Conservation (phyloP, 2,329 filamentous ascomycete genomes). For the Pseudopithomyces chartarum region DNA sequence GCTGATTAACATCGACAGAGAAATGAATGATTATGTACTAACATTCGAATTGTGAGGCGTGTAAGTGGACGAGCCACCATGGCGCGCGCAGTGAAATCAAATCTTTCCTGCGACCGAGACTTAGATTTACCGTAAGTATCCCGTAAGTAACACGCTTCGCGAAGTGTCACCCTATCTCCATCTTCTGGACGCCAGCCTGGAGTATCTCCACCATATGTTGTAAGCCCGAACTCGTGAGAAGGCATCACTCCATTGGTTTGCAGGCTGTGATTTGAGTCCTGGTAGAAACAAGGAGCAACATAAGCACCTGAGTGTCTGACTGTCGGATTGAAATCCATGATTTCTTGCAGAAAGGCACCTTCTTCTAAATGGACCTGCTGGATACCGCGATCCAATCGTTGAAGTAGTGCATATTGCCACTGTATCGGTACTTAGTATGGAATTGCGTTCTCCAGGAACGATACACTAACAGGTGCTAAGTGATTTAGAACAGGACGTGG, state of each 20-base stretch:
- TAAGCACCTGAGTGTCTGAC: constrained; percentile 1
- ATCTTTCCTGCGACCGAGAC: background rate
- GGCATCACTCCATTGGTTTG: background rate
- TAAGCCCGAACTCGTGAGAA: background rate
- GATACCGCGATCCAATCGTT: background rate
- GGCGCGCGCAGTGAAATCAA: constrained; percentile 1
- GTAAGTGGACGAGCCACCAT: constrained; percentile 6
- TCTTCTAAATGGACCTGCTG: background rate
- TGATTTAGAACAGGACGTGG: background rate
- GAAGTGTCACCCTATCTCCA: constrained; percentile 3
- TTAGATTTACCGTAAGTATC: background rate
- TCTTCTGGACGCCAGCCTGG: background rate
- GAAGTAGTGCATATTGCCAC: constrained; percentile 6
- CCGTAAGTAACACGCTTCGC: background rate
- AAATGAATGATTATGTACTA: background rate
- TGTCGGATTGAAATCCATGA: background rate
- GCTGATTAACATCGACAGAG: background rate
- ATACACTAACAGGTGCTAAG: background rate
- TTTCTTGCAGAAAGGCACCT: background rate
- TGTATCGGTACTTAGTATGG: background rate
- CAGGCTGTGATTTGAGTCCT: background rate
- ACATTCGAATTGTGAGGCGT: constrained; percentile 4
- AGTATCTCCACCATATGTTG: background rate
- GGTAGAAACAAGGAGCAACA: constrained; percentile 1
- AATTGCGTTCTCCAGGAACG: too few species aligned